phyloP scores from a whole-genome alignment of 345 rosid species.

The Syzygium aromaticum region DNA sequence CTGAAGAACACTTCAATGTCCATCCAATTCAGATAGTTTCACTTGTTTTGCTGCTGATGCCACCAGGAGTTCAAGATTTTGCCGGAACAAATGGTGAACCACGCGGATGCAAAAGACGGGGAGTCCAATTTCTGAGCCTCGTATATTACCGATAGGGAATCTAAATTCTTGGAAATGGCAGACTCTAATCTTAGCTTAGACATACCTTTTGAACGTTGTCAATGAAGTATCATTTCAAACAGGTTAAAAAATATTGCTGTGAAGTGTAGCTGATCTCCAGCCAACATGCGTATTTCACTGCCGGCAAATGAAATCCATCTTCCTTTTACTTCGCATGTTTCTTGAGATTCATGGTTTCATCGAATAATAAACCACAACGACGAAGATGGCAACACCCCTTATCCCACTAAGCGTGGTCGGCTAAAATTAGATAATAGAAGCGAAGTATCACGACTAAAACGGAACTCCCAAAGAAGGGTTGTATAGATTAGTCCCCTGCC shows the following conservation, averaged over 20 bases:
- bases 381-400: neutral
- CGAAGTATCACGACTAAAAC: neutral
- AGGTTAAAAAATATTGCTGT: neutral
- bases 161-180: neutral
- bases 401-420: neutral
- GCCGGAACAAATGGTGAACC: neutral
- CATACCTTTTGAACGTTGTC: neutral
- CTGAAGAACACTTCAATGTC: neutral
- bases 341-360: neutral
- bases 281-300: neutral
- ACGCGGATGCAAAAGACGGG: neutral
- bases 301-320: neutral
- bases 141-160: neutral
- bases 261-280: neutral
- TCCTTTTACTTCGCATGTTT: neutral
- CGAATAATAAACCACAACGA: neutral
- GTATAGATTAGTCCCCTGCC: neutral
- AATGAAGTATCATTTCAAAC: neutral
- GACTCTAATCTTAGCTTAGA: neutral
- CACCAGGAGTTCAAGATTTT: neutral
- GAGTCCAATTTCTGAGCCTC: neutral
- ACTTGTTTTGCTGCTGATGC: neutral
- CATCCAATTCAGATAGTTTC: neutral
- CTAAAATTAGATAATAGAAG: neutral
- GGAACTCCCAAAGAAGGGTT: neutral